Evolutionary conservation across 257 asterid species (phyloP).

Genomic region (Solanum habrochaites): DNA sequence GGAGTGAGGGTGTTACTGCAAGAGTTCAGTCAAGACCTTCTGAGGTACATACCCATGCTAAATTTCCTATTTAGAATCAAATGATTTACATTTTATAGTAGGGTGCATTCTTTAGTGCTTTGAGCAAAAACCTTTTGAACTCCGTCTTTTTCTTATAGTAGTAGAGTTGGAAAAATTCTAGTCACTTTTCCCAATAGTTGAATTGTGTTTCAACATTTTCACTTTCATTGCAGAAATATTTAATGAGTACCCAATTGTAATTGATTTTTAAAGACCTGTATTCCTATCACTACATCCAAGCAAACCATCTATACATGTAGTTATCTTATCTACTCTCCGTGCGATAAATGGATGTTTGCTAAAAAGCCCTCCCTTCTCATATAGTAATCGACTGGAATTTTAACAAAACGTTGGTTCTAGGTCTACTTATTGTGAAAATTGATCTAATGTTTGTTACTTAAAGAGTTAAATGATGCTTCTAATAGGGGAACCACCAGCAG

Average conservation of each 20-base stretch:
- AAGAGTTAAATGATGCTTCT: background rate
- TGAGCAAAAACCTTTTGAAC: background rate
- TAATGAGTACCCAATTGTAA: background rate
- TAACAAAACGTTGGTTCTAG: background rate
- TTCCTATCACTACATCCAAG: background rate
- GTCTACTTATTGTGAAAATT: background rate
- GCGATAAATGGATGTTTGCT: background rate
- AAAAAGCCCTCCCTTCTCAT: background rate
- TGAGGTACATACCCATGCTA: slow-evolving; percentile 34
- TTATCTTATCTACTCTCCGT: background rate
- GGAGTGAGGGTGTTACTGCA: slow-evolving; percentile 34
- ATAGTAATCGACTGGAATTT: background rate
- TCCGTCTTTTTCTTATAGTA: background rate
- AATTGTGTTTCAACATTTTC: background rate
- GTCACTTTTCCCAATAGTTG: background rate
- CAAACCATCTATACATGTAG: background rate
- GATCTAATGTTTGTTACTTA: background rate
- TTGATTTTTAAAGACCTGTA: background rate
- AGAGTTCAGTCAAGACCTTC: slow-evolving; percentile 31
- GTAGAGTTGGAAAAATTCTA: background rate
- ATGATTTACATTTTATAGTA: background rate
- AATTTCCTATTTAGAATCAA: slow-evolving; percentile 1
- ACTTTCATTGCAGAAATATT: background rate
- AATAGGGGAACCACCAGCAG: slow-evolving; percentile 26
- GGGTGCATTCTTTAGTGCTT: background rate